phyloP scores from a whole-genome alignment of 1,139 yeast genomes.

The Debaryomyces udenii region DNA sequence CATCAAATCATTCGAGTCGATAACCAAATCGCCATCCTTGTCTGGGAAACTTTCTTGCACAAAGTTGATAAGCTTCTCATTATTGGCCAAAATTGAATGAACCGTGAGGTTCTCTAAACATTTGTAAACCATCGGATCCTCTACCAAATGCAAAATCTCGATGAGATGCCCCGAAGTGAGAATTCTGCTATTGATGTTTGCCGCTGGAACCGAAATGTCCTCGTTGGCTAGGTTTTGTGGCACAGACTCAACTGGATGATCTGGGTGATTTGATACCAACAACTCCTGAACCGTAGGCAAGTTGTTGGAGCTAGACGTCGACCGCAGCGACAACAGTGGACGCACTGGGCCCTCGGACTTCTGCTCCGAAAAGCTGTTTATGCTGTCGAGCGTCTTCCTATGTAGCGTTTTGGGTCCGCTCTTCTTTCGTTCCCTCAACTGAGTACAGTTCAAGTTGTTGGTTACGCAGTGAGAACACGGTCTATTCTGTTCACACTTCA shows the following conservation, averaged over 20 bases:
- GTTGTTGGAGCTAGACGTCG: constrained; percentile 11
- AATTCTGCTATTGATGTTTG: constrained; percentile 7
- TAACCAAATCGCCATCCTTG: constrained; percentile 24
- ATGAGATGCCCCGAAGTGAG: constrained; percentile 25
- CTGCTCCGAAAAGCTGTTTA: constrained; percentile 27
- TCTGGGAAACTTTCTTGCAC: constrained; percentile 24
- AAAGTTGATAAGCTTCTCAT: constrained; percentile 29
- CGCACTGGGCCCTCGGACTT: not conserved
- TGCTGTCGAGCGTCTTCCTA: constrained; percentile 40
- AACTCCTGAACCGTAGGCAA: constrained; percentile 9
- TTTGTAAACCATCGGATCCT: constrained; percentile 27
- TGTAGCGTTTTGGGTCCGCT: constrained; percentile 48
- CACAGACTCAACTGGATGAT: constrained; percentile 21
- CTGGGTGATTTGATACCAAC: constrained; percentile 8
- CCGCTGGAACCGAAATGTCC: not conserved
- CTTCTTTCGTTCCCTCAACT: constrained; percentile 41
- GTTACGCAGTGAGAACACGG: constrained; percentile 46
- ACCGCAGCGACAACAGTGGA: constrained; percentile 7
- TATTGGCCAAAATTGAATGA: constrained; percentile 30
- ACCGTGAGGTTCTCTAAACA: constrained; percentile 35
- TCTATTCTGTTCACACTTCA: constrained; percentile 41
- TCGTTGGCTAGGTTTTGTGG: constrained; percentile 16
- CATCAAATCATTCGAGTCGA: constrained; percentile 35
- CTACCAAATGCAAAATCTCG: constrained; percentile 25
- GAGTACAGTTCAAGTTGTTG: constrained; percentile 42